A percentile compares a stretch with the other conserved stretches of the same genome.
Evolutionary conservation across 2,329 filamentous ascomycete genomes (phyloP).

Genomic region (Neophaeococcomyces mojaviensis): DNA sequence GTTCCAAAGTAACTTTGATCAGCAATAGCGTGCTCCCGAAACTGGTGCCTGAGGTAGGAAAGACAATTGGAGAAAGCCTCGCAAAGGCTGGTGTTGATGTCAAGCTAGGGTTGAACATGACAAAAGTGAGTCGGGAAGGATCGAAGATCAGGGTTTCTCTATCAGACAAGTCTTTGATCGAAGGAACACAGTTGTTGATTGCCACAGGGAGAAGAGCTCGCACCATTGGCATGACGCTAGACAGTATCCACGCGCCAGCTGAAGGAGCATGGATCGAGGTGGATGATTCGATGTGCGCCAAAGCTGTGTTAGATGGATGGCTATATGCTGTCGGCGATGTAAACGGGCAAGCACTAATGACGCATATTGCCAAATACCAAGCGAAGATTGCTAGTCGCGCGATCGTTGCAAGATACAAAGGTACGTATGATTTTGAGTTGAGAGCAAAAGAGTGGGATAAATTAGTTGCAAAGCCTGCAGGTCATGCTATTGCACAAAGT

Average conservation of each 20-base stretch:
- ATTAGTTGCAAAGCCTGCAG: conserved; percentile 7
- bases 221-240: conserved; percentile 7
- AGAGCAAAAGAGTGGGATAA: conserved; percentile 6
- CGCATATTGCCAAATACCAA: conserved; percentile 13
- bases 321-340: conserved; percentile 12
- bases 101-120: too few relatives aligned
- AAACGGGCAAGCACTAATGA: conserved; percentile 9
- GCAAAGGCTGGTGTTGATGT: too few relatives aligned
- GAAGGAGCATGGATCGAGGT: conserved; percentile 6
- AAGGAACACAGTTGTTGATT: too few relatives aligned
- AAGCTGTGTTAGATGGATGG: conserved; percentile 2
- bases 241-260: conserved; percentile 1
- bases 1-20: conserved; percentile 12
- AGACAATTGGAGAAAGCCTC: too few relatives aligned
- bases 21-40: neutral
- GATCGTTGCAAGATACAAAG: conserved; percentile 8
- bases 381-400: conserved; percentile 7
- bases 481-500: conserved; percentile 8
- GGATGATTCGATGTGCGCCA: conserved; percentile 10
- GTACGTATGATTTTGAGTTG: neutral
- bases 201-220: too few relatives aligned
- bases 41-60: too few relatives aligned
- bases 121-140: too few relatives aligned
- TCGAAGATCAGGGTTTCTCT: too few relatives aligned
- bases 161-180: too few relatives aligned